phyloP scores from a whole-genome alignment of 2,329 filamentous ascomycete genomes.

The Penicillium italicum region DNA sequence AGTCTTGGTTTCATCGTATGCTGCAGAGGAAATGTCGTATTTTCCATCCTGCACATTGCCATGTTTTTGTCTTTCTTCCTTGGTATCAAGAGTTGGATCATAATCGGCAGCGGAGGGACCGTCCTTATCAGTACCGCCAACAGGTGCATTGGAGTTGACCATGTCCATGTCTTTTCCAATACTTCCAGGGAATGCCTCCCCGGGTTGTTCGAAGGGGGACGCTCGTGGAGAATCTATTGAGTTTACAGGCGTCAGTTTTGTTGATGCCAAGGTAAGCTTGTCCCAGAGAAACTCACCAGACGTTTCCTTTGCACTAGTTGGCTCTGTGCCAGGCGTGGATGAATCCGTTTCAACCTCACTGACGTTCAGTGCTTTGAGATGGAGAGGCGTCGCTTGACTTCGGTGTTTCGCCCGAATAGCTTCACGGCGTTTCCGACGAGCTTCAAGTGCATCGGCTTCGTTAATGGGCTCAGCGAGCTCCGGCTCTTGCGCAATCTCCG shows the following conservation, averaged over 20 bases:
- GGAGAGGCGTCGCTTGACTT: slow-evolving; percentile 65
- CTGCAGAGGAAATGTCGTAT: slow-evolving; percentile 52
- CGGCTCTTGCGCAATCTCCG: slow-evolving; percentile 25
- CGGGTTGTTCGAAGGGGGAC: slow-evolving; percentile 46
- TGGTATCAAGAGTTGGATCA: slow-evolving; percentile 83
- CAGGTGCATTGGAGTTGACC: slow-evolving; percentile 51
- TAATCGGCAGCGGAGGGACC: slow-evolving; percentile 91
- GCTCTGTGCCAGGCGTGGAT: slow-evolving; percentile 51
- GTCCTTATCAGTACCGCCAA: slow-evolving; percentile 55
- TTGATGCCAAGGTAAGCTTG: slow-evolving; percentile 2
- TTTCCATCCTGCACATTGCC: slow-evolving; percentile 58
- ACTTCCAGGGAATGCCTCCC: slow-evolving; percentile 56
- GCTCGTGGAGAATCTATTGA: slow-evolving; percentile 35
- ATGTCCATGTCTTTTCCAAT: slow-evolving; percentile 65
- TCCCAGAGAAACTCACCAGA: slow-evolving; percentile 36
- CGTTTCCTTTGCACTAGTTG: slow-evolving; percentile 35
- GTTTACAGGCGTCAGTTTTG: slow-evolving; percentile 6
- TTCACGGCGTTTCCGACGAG: slow-evolving; percentile 77
- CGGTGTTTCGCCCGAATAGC: slow-evolving; percentile 80
- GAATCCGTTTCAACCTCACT: slow-evolving; percentile 53
- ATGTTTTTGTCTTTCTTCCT: slow-evolving; percentile 72
- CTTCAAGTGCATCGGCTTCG: slow-evolving; percentile 78
- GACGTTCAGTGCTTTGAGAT: slow-evolving; percentile 69
- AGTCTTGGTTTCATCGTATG: slow-evolving; percentile 58
- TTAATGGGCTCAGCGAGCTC: slow-evolving; percentile 62